These are phyloP conservation scores for Oryza coarctata DNA, from an alignment of 176 grass and related monocot species.

Conservation along the genomic window DNA sequence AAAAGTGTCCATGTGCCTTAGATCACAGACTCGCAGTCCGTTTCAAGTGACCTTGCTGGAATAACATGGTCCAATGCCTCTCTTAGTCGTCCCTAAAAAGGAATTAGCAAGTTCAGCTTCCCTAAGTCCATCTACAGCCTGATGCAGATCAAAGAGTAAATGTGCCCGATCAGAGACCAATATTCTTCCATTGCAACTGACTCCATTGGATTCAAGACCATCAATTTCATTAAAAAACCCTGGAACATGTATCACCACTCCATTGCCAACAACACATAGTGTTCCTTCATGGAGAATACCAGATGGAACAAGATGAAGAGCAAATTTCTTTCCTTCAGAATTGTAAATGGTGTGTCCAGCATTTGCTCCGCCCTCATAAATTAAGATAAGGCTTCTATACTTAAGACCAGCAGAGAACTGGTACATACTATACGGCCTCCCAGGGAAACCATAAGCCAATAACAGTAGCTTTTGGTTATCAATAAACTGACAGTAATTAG, in stretches of 20 bases:
- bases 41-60: slow-evolving; percentile 82
- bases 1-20: slow-evolving; percentile 79
- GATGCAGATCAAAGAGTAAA: slow-evolving; percentile 80
- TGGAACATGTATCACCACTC: slow-evolving; percentile 75
- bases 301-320: slow-evolving; percentile 86
- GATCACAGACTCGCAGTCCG: slow-evolving; percentile 71
- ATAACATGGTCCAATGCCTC: slow-evolving; percentile 89
- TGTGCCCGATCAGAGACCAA: slow-evolving; percentile 72
- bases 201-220: slow-evolving; percentile 65
- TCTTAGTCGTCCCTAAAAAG: slow-evolving; percentile 75
- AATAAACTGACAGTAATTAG: background rate
- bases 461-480: background rate
- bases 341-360: slow-evolving; percentile 91
- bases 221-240: slow-evolving; percentile 84
- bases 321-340: slow-evolving; percentile 78
- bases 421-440: background rate
- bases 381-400: slow-evolving; percentile 24
- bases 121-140: slow-evolving; percentile 76
- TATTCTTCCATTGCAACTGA: slow-evolving; percentile 62
- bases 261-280: slow-evolving; percentile 79
- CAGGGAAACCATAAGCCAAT: background rate
- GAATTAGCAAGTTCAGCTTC: slow-evolving; percentile 70
- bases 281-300: slow-evolving; percentile 75
- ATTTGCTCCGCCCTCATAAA: slow-evolving; percentile 76
- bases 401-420: background rate